Base-by-base conservation (phyloP, 2,329 filamentous ascomycete genomes). In the Colletotrichum sp. region DNA sequence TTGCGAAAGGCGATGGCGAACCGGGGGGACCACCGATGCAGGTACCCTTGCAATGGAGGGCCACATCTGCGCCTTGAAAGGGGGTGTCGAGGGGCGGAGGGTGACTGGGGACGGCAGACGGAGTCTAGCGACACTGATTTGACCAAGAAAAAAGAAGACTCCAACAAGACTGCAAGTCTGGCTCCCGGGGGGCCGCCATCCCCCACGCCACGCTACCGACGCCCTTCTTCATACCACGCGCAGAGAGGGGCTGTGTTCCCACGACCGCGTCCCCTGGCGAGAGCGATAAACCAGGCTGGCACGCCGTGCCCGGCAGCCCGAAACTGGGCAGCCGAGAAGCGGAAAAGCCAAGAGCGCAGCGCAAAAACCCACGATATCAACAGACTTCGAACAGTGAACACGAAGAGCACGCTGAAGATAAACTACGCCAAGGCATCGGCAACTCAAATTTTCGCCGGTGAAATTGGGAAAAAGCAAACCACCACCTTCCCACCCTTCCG, bases 1-100 rank as follows among this genome's bases (percentile, higher is more conserved):
- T 68, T 68, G 66, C 66, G 66, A 68, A 68, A 60, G 66, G 66
- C 66, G 66, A 59, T 68, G 66, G 52, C 66, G 30, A 57, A 60
- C 52, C 6, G 65, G 49, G 59, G 65, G 36, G 59, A 16, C 30
- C n/a, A 49, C 21, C 24, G 30, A 64, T 57, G 52, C 62, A 66
- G 67, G 59, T 59, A 66, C 68, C 69, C 72, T 65, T 66, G 68
- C 68, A 49, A 49, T 49, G 44, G 44, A 66, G 68, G 70, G 60
- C 32, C 67, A 52, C 69, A 39, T 28, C 68, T 75, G 68, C 68
- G 52, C 72, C 68, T 62, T 59, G 62, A 75, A 75, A 67, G 72
- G 72, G 63, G 49, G 59, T 28, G 60, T 34, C 60, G 60, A 21
- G 15, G 60, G 30, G 16, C 15, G 30, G 24, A 28, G 57, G 55